Base-by-base conservation (phyloP, 164 flowering plant species). In the Protea cynaroides region DNA sequence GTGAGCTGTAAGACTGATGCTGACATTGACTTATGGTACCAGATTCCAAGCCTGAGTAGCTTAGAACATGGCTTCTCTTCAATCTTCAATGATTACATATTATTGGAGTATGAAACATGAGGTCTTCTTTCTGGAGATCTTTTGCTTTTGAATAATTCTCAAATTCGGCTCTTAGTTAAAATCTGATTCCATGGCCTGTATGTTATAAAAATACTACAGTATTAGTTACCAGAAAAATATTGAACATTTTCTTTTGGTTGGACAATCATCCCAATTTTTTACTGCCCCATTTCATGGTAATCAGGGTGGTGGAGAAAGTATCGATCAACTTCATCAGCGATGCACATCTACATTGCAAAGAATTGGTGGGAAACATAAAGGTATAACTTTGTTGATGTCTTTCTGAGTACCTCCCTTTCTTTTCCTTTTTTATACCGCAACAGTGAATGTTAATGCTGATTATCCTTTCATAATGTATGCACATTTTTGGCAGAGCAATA, bases 251-350 rank as follows among this genome's bases (percentile, higher is more conserved):
- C 38, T 38, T 5, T 21, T 60, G 55, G 4, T 5, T 34, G 3
- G 22, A 49, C 25, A 52, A 52, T 25, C 21, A 4, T 65, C 12
- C 60, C 52, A 64, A n/a, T 61, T 44, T 43, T 22, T 65, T n/a
- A 56, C 19, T 49, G 61, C n/a, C 40, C 22, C 61, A 52, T 62
- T 59, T 60, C 63, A 37, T 50, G 21, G 22, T 58, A 50, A 77
- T 71, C 80, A 93, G 98, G 98, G 98, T 69, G 98, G 97, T 72
- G 98, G 98, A 70, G 97, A 91, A 82, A 91, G 97, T 74, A 66
- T 73, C 52, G 82, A 83, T 69, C 87, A 85, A 74, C 83, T 91
- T 63, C 77, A 74, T 62, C 56, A 75, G 21, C 87, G 97, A 38
- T 77, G 86, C 78, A 84, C 88, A 49, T 77, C 89, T 62, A 49